phyloP scores from a whole-genome alignment of 2,329 filamentous ascomycete genomes.

The Colletotrichum filicis region DNA sequence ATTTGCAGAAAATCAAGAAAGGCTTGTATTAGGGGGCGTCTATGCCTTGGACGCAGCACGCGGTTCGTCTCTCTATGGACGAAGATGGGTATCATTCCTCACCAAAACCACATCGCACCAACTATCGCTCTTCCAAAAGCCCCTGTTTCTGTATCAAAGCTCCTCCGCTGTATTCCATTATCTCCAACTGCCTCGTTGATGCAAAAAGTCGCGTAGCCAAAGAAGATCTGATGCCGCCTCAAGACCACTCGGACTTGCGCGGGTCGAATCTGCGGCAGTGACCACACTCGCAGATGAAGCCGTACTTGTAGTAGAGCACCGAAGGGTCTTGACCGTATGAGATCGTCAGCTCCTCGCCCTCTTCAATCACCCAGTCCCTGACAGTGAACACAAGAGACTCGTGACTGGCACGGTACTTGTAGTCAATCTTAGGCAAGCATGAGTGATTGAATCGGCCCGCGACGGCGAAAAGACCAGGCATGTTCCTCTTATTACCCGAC shows the following conservation, averaged over 20 bases:
- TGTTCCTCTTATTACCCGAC: neutral
- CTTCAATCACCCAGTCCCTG: conserved; percentile 44
- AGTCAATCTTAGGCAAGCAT: conserved; percentile 56
- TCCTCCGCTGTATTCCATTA: neutral
- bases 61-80: neutral
- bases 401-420: conserved; percentile 48
- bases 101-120: neutral
- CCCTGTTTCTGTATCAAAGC: neutral
- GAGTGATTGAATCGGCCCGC: conserved; percentile 70
- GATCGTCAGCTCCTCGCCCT: conserved; percentile 63
- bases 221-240: neutral
- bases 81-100: neutral
- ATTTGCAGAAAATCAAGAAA: neutral
- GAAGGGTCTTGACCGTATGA: conserved; percentile 54
- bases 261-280: conserved; percentile 47
- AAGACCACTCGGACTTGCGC: conserved; percentile 1
- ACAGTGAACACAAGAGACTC: conserved; percentile 55
- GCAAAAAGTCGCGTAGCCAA: neutral
- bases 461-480: conserved; percentile 58
- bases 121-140: neutral
- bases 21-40: neutral
- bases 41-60: neutral
- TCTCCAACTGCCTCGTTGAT: neutral
- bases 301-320: conserved; percentile 56
- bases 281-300: conserved; percentile 64